Conservation (phyloP, 768 basidiomycete species). For the Phallus indusiatus region DNA sequence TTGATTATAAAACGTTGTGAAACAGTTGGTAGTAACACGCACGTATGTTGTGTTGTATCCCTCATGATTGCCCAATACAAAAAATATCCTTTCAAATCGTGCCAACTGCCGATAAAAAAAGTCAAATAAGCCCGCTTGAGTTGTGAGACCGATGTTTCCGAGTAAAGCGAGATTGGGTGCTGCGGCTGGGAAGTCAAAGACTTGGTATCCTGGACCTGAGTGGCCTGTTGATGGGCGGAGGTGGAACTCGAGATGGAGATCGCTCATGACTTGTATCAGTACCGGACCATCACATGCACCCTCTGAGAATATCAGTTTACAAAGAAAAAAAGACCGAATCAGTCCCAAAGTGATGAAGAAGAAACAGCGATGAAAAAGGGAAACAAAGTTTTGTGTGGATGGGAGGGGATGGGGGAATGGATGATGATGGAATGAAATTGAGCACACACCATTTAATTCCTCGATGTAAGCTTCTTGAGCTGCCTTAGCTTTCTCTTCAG, state of each 20-base stretch:
- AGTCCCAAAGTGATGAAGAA: not conserved
- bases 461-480: slow-evolving; percentile 9
- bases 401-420: too few relatives aligned
- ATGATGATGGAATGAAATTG: too few relatives aligned
- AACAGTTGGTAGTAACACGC: not conserved
- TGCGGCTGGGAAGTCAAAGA: slow-evolving; percentile 19
- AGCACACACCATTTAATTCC: slow-evolving; percentile 7
- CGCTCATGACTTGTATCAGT: slow-evolving; percentile 21
- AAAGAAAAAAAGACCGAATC: not conserved
- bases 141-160: slow-evolving; percentile 29
- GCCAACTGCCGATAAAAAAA: slow-evolving; percentile 24
- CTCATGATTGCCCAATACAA: slow-evolving; percentile 28
- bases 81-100: slow-evolving; percentile 25
- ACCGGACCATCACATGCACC: slow-evolving; percentile 12
- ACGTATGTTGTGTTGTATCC: slow-evolving; percentile 15
- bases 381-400: too few relatives aligned
- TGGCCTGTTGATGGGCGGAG: slow-evolving; percentile 11
- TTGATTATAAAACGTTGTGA: not conserved
- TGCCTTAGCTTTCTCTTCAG: slow-evolving; percentile 9
- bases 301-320: not conserved
- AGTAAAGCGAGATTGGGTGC: slow-evolving; percentile 25
- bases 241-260: slow-evolving; percentile 23
- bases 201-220: slow-evolving; percentile 12
- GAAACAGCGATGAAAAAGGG: not conserved
- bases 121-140: slow-evolving; percentile 22